Evolutionary conservation across 371 early-diverging fungal species (phyloP), one percentile per base, ranked within the genome.

Genomic region (Dichotomocladium elegans): DNA sequence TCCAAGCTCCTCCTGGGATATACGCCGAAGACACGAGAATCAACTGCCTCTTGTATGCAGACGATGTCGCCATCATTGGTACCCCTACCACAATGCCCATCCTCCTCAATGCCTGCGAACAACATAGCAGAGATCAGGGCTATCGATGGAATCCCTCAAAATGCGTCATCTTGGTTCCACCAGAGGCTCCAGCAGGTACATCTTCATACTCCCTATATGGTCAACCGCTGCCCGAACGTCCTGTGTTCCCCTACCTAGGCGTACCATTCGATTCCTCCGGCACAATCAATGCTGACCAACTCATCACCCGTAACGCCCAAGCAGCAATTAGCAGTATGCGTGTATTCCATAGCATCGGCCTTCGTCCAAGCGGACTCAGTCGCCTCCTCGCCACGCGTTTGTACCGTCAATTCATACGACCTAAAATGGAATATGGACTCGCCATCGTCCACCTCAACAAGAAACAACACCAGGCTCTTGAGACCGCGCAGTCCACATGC

Each of bases 101-200:
- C 2, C 55, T 71, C 55, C 53, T 63, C 14, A 26, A 41, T 11
- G 24, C 45, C 0, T 60, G 54, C 4, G 52, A 50, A 21, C 24
- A 31, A 7, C 66, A 65, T 42, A 57, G 58, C 14, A 21, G 11
- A 10, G n/a, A 11, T 17, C 48, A 57, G 31, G 60, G 66, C 0
- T 70, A 63, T 34, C 46, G 62, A 3, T 66, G 66, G 64, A 61
- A 35, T 14, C 70, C 65, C n/a, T 17, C 28, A 35, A 69, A 69
- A 33, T 69, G 60, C 46, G 64, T 51, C 1, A 26, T 63, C 2
- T 31, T 63, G 2, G 60, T 57, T 12, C 24, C 47, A 5, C 50
- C 57, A n/a, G n/a, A 2, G 27, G 2, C 31, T 14, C 26, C 5
- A 25, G 15, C 41, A 19, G n/a, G n/a, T n/a, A n/a, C n/a, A n/a